These are phyloP conservation scores for Xylaria telfairii DNA, from an alignment of 495 filamentous ascomycete genomes.

Conservation along the genomic window DNA sequence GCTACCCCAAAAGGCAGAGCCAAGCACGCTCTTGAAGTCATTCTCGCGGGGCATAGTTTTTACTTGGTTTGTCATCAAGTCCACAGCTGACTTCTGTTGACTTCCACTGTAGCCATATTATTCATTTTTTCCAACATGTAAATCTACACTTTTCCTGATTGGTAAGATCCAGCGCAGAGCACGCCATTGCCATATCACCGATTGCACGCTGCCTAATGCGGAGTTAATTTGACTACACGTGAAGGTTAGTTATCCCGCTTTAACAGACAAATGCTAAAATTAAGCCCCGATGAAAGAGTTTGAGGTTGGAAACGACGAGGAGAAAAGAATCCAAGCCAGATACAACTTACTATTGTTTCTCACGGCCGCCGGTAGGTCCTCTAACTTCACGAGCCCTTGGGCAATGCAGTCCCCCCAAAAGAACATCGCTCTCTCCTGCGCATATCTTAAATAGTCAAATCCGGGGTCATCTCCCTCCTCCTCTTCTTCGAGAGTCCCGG, in stretches of 20 bases:
- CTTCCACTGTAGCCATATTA: background rate
- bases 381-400: constrained; percentile 70
- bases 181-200: background rate
- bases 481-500: constrained; percentile 46
- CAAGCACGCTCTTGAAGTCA: background rate
- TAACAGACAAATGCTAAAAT: background rate
- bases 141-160: constrained; percentile 3
- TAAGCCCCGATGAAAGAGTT: no score
- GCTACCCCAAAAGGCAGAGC: background rate
- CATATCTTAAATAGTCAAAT: constrained; percentile 92
- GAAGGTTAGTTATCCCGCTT: constrained; percentile 1
- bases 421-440: constrained; percentile 87
- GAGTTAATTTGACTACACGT: constrained; percentile 18
- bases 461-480: constrained; percentile 56
- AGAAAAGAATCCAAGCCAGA: constrained; percentile 48
- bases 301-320: background rate
- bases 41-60: constrained; percentile 2
- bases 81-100: background rate
- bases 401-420: constrained; percentile 89
- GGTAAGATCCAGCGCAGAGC: background rate
- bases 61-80: constrained; percentile 13
- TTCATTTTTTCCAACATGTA: background rate
- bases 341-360: constrained; percentile 59
- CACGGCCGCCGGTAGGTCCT: constrained; percentile 73
- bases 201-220: background rate